phyloP scores from a whole-genome alignment of 2,329 filamentous ascomycete species.

The Ophiocordyceps australis region DNA sequence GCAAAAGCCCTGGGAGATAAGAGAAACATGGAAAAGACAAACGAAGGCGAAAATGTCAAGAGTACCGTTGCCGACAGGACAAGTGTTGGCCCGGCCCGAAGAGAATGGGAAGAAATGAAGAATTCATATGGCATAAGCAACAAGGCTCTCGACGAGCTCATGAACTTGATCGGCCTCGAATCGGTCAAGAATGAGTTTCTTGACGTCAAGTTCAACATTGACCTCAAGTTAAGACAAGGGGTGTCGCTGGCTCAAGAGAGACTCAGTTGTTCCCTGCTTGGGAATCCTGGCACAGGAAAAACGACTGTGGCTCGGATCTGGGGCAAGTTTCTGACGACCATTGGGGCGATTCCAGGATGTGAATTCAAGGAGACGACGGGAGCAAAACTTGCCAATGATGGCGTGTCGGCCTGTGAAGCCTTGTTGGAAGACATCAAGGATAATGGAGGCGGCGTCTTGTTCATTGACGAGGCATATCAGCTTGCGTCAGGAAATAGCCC shows the following conservation, averaged over 20 bases:
- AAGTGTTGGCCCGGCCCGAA: constrained; percentile 12
- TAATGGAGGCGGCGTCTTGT: constrained; percentile 47
- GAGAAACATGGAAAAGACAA: neutral
- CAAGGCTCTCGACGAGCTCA: constrained; percentile 39
- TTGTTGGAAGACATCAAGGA: constrained; percentile 29
- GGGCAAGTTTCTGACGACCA: constrained; percentile 41
- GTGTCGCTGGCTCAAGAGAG: constrained; percentile 36
- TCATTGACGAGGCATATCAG: constrained; percentile 70
- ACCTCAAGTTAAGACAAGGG: constrained; percentile 38
- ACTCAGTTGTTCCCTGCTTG: constrained; percentile 43
- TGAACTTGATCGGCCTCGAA: constrained; percentile 56
- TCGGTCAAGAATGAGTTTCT: constrained; percentile 48
- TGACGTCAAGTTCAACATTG: constrained; percentile 41
- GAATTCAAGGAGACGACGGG: constrained; percentile 51
- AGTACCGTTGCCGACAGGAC: no score
- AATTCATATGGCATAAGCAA: constrained; percentile 28
- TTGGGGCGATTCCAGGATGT: constrained; percentile 42
- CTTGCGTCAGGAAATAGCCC: constrained; percentile 38
- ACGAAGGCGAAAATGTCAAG: neutral
- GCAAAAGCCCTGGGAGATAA: constrained; percentile 3
- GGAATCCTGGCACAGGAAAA: constrained; percentile 67
- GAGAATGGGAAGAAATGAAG: constrained; percentile 48
- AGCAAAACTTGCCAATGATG: constrained; percentile 42
- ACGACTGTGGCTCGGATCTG: constrained; percentile 61
- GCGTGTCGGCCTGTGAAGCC: constrained; percentile 37